Percentiles rank a stretch among this genome's conserved stretches.
Conservation (phyloP, 2,329 filamentous ascomycete genomes). For the Fusarium sp. region DNA sequence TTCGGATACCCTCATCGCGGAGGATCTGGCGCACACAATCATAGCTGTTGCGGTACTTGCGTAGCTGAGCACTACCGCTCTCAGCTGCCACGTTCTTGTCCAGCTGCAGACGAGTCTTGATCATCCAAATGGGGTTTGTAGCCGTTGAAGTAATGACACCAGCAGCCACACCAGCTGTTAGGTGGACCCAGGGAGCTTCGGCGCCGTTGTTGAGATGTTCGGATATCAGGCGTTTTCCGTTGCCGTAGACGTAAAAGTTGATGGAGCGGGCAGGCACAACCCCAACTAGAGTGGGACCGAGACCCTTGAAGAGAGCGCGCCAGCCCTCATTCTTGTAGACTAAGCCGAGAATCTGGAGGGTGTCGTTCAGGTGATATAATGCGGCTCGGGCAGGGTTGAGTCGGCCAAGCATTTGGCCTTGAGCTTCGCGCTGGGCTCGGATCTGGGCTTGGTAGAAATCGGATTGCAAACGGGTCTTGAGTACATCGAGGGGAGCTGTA, state of each 20-base stretch:
- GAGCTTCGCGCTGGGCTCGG: constrained; percentile 74
- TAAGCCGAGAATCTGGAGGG: constrained; percentile 84
- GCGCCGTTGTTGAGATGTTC: constrained; percentile 80
- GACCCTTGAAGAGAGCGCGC: constrained; percentile 91
- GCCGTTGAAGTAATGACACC: constrained; percentile 90
- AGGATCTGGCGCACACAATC: constrained; percentile 90
- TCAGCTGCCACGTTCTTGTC: constrained; percentile 85
- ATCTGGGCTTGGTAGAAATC: constrained; percentile 94
- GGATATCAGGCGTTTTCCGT: constrained; percentile 87
- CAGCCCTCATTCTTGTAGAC: constrained; percentile 88
- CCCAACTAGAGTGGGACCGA: constrained; percentile 90
- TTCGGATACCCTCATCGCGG: constrained; percentile 82
- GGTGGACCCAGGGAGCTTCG: constrained; percentile 82
- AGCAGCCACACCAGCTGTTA: constrained; percentile 81
- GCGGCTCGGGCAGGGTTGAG: constrained; percentile 77
- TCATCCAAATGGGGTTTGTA: constrained; percentile 96
- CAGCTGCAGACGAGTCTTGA: constrained; percentile 93
- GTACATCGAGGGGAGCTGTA: constrained; percentile 93
- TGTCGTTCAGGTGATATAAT: constrained; percentile 85
- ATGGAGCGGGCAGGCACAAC: constrained; percentile 92
- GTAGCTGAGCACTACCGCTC: constrained; percentile 66
- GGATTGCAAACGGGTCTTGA: constrained; percentile 93
- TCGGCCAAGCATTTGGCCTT: constrained; percentile 62
- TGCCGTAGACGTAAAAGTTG: constrained; percentile 95
- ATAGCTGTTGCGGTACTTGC: constrained; percentile 88